Conservation (phyloP, 2,329 filamentous ascomycete genomes). For the Claviceps purpurea region DNA sequence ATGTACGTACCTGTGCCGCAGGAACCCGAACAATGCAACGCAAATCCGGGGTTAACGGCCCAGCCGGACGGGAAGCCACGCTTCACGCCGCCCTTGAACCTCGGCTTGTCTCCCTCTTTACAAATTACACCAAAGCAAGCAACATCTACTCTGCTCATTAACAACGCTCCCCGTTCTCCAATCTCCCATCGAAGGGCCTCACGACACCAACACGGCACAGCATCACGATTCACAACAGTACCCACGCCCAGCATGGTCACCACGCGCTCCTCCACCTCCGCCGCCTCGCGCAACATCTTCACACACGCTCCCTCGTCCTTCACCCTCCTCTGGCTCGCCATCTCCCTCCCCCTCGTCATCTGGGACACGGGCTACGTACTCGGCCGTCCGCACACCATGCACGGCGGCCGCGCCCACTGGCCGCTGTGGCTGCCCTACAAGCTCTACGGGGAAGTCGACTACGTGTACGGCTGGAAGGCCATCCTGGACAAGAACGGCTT, state of each 20-base stretch:
- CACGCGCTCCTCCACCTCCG: constrained; percentile 22
- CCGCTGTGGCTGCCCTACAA: constrained; percentile 67
- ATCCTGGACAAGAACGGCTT: constrained; percentile 59
- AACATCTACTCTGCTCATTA: background rate
- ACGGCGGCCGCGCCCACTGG: constrained; percentile 57
- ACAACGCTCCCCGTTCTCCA: background rate
- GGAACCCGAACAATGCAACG: too few species aligned
- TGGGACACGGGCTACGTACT: constrained; percentile 78
- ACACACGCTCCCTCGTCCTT: constrained; percentile 30
- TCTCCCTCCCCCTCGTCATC: constrained; percentile 64
- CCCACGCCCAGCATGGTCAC: constrained; percentile 19
- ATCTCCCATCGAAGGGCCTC: background rate
- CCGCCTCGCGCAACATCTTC: constrained; percentile 4
- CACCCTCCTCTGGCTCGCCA: constrained; percentile 54
- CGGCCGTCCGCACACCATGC: constrained; percentile 69
- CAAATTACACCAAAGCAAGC: too few species aligned
- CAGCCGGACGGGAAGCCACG: too few species aligned
- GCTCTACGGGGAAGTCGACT: constrained; percentile 67
- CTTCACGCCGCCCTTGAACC: too few species aligned
- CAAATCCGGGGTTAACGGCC: too few species aligned
- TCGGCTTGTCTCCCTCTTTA: background rate
- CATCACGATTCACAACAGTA: too few species aligned
- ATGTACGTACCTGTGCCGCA: too few species aligned
- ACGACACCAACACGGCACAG: background rate
- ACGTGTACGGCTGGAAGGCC: constrained; percentile 68